Evolutionary conservation across 345 rosid genomes (phyloP).

Genomic region (Gossypium turneri): DNA sequence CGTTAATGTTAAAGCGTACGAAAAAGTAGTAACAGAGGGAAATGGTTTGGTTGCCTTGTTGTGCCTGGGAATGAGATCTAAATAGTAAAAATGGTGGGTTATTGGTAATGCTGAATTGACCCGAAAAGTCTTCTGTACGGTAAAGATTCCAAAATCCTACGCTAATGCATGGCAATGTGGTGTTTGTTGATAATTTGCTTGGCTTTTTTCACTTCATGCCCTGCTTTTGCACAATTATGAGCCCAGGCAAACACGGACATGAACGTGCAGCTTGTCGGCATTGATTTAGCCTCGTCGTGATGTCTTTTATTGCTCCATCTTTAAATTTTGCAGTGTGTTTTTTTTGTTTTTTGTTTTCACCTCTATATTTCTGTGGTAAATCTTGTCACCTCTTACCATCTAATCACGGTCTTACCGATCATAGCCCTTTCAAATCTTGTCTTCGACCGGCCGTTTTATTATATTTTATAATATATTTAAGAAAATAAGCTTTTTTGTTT

Average conservation of each 20-base stretch:
- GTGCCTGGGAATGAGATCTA: not conserved
- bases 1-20: no score
- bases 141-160: constrained; percentile 8
- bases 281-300: constrained; percentile 8
- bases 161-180: not conserved
- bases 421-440: not conserved
- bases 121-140: not conserved
- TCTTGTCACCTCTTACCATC: constrained; percentile 16
- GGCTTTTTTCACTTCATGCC: not conserved
- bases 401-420: not conserved
- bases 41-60: not conserved
- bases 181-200: constrained; percentile 3
- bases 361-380: not conserved
- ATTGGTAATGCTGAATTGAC: not conserved
- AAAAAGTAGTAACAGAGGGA: not conserved
- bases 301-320: not conserved
- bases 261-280: constrained; percentile 25
- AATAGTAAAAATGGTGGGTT: not conserved
- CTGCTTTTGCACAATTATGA: constrained; percentile 15
- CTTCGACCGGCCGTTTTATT: not conserved
- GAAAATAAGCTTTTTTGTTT: no score
- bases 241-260: constrained; percentile 8
- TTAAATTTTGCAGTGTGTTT: no score
- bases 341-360: not conserved
- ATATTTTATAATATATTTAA: no score